A percentile compares a stretch with the other conserved stretches of the same genome.
These are phyloP conservation scores for Cardamine resedifolia DNA, from an alignment of 345 rosid species.

Conservation along the genomic window DNA sequence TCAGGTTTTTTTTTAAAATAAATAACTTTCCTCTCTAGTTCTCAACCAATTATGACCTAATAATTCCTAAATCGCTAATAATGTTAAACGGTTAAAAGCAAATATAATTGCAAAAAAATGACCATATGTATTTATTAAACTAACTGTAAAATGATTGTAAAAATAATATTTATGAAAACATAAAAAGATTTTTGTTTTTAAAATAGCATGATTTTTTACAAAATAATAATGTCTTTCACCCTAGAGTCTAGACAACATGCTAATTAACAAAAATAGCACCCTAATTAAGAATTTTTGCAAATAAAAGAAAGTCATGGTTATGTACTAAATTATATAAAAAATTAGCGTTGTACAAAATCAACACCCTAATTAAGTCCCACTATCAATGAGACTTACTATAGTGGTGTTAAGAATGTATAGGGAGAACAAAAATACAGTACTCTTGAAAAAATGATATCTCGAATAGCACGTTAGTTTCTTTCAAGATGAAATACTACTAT, in stretches of 20 bases:
- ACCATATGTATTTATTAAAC: background rate
- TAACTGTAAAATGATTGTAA: background rate
- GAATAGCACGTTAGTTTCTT: constrained; percentile 12
- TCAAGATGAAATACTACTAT: background rate
- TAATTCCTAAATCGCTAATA: background rate
- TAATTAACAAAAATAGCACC: too few species aligned
- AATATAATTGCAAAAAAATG: background rate
- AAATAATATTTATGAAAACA: too few species aligned
- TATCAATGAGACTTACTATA: too few species aligned
- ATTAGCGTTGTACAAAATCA: too few species aligned
- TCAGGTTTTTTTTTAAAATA: background rate
- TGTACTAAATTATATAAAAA: too few species aligned
- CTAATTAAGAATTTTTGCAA: too few species aligned
- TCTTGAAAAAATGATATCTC: background rate
- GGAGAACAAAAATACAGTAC: background rate
- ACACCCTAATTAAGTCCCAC: too few species aligned
- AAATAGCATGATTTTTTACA: too few species aligned
- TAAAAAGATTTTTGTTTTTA: too few species aligned
- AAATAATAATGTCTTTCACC: background rate
- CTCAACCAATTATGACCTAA: constrained; percentile 28
- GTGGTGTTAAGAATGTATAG: too few species aligned
- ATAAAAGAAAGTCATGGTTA: too few species aligned
- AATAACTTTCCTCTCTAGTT: background rate
- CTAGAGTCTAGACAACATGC: background rate
- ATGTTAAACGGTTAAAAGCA: background rate